Conservation (phyloP, 2,329 filamentous ascomycete species). For the Nectriaceae sp. region DNA sequence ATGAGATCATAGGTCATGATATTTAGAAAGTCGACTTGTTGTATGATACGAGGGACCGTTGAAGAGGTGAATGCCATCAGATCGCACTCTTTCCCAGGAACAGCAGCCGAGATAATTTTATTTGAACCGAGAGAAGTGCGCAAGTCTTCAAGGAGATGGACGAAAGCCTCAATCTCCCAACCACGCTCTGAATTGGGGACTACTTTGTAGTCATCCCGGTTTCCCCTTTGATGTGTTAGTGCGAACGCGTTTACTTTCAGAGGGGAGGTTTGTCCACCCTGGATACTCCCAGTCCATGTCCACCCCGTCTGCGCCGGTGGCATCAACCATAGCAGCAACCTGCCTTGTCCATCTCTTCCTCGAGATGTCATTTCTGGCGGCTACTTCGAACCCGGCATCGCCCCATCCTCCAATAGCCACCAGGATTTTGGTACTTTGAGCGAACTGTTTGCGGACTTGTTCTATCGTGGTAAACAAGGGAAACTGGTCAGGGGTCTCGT, state of each 20-base stretch:
- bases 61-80: conserved; percentile 66
- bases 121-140: conserved; percentile 56
- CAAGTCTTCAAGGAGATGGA: conserved; percentile 59
- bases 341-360: conserved; percentile 64
- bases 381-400: conserved; percentile 65
- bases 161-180: conserved; percentile 65
- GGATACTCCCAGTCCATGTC: conserved; percentile 69
- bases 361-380: conserved; percentile 51
- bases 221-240: conserved; percentile 49
- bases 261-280: conserved; percentile 34
- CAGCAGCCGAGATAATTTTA: conserved; percentile 68
- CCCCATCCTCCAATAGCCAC: conserved; percentile 78
- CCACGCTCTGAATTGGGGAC: conserved; percentile 60
- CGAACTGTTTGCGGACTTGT: conserved; percentile 50
- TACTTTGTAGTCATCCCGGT: conserved; percentile 69
- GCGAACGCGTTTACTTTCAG: neutral
- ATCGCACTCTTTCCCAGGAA: conserved; percentile 64
- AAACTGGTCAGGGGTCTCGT: conserved; percentile 39
- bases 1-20: conserved; percentile 71
- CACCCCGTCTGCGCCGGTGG: conserved; percentile 64
- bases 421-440: conserved; percentile 59
- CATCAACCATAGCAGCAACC: conserved; percentile 62
- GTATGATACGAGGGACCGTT: conserved; percentile 59
- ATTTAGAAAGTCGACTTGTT: conserved; percentile 67
- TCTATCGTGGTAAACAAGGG: conserved; percentile 56